Percentiles rank a stretch among this genome's conserved stretches.
These are phyloP conservation scores for Saitoella complicata DNA, from an alignment of 805 yeast species.

Conservation along the genomic window DNA sequence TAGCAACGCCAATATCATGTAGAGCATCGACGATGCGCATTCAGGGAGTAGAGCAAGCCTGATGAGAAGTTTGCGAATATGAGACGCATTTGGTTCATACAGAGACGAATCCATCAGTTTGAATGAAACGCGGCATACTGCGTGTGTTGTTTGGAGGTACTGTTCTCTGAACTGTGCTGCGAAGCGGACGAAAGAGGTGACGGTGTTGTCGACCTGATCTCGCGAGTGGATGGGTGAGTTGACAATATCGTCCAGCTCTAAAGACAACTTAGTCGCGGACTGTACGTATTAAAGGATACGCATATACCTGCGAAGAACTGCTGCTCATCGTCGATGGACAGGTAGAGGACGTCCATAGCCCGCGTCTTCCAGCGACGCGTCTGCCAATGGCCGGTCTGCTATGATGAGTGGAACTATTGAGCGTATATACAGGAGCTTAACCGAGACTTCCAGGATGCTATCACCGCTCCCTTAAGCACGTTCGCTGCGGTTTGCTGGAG, in stretches of 20 bases:
- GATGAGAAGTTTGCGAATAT: slow-evolving; percentile 24
- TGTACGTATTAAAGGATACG: slow-evolving; percentile 18
- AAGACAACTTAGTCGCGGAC: slow-evolving; percentile 33
- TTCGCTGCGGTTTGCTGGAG: too few species aligned
- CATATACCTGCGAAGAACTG: slow-evolving; percentile 20
- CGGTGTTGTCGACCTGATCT: slow-evolving; percentile 16
- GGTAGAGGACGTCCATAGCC: slow-evolving; percentile 18
- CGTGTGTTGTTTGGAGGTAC: slow-evolving; percentile 19
- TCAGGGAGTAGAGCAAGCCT: slow-evolving; percentile 15
- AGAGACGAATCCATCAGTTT: slow-evolving; percentile 31
- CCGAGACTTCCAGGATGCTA: too few species aligned
- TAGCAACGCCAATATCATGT: slow-evolving; percentile 29
- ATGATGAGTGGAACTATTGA: too few species aligned
- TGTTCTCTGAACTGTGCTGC: slow-evolving; percentile 17
- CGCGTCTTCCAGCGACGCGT: too few species aligned
- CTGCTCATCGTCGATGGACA: slow-evolving; percentile 17
- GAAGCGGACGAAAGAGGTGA: slow-evolving; percentile 16
- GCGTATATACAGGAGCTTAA: too few species aligned
- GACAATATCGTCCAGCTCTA: slow-evolving; percentile 39
- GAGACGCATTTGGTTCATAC: slow-evolving; percentile 35
- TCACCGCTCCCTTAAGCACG: too few species aligned
- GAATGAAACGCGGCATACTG: slow-evolving; percentile 31
- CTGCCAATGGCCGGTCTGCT: too few species aligned
- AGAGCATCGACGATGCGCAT: slow-evolving; percentile 18
- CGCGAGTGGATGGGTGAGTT: slow-evolving; percentile 30